phyloP scores from a whole-genome alignment of 2,329 filamentous ascomycete species.

The Exutisphaerella laricina region DNA sequence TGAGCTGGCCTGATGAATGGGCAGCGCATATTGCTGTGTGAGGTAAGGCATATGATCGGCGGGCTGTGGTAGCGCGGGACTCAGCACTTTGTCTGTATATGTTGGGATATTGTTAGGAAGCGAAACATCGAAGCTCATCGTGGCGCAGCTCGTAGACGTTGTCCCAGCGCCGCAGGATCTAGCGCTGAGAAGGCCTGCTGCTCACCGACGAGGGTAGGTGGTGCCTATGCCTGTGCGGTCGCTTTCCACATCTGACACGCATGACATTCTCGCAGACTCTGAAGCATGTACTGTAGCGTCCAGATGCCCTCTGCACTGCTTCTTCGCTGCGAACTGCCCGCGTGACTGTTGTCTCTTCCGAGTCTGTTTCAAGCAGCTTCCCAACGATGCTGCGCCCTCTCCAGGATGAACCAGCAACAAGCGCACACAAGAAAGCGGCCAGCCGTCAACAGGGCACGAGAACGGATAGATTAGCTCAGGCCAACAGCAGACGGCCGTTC shows the following conservation, averaged over 20 bases:
- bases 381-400: constrained; percentile 4
- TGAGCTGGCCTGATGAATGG: constrained; percentile 24
- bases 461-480: constrained; percentile 20
- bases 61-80: constrained; percentile 8
- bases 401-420: constrained; percentile 6
- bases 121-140: constrained; percentile 28
- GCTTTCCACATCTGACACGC: constrained; percentile 26
- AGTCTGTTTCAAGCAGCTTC: not conserved
- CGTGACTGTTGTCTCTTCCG: constrained; percentile 10
- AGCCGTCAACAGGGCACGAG: constrained; percentile 14
- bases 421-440: constrained; percentile 15
- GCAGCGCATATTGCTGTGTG: constrained; percentile 29
- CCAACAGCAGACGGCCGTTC: constrained; percentile 12
- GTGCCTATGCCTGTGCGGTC: constrained; percentile 35
- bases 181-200: constrained; percentile 17
- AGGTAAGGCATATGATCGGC: constrained; percentile 26
- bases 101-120: constrained; percentile 17
- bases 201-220: constrained; percentile 30
- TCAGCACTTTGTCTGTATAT: constrained; percentile 13
- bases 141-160: constrained; percentile 14
- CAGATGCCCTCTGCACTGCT: constrained; percentile 5
- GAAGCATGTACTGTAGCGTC: constrained; percentile 14
- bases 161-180: constrained; percentile 9
- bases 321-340: constrained; percentile 11
- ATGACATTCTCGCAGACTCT: constrained; percentile 27